These are phyloP conservation scores for Fusarium cyanostomum DNA, from an alignment of 2,329 filamentous ascomycete genomes.

Conservation along the genomic window DNA sequence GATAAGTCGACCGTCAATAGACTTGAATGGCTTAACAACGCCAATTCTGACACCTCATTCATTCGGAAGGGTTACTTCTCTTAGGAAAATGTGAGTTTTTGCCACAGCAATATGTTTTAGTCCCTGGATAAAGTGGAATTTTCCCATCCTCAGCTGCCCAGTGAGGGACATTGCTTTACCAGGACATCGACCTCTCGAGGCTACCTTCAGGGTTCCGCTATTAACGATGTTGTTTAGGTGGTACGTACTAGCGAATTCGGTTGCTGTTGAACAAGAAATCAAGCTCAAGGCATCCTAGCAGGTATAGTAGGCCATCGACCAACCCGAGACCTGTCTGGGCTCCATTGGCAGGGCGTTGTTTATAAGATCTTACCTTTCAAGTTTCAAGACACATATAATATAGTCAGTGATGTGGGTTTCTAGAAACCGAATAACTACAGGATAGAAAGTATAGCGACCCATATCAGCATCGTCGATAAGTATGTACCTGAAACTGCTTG, in stretches of 20 bases:
- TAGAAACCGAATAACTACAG: slow-evolving; percentile 9
- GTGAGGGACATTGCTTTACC: neutral
- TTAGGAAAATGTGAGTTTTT: no score
- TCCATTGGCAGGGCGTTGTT: slow-evolving; percentile 4
- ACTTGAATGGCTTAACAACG: neutral
- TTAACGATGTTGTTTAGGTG: neutral
- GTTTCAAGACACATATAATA: neutral
- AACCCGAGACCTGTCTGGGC: neutral
- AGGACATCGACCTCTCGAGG: neutral
- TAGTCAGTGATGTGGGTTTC: neutral
- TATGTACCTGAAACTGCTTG: slow-evolving; percentile 33
- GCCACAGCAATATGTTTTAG: neutral
- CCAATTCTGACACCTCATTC: neutral
- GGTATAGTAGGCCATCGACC: neutral
- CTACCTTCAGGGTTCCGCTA: neutral
- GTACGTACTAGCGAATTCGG: neutral
- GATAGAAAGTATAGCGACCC: slow-evolving; percentile 25
- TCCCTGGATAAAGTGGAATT: neutral
- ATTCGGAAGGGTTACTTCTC: neutral
- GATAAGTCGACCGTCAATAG: neutral
- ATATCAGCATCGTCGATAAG: slow-evolving; percentile 6
- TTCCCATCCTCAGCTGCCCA: neutral
- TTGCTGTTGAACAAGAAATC: neutral
- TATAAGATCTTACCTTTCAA: neutral
- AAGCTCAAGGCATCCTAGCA: neutral